Base-by-base conservation (phyloP, 768 basidiomycete genomes). In the Trametes meyenii region DNA sequence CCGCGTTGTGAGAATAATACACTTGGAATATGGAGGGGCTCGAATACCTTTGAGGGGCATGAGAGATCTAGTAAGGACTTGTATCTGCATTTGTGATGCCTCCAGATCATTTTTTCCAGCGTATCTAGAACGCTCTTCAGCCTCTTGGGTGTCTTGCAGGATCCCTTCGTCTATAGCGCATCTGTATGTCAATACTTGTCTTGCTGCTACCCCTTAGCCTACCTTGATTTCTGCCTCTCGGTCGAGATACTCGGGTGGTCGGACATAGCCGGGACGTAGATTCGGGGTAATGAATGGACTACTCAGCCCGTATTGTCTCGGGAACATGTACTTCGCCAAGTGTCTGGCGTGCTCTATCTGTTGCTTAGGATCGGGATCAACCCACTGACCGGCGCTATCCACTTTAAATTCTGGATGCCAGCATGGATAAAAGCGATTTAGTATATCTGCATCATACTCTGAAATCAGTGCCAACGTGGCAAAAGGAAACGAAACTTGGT, bases 251-350 rank as follows among this genome's bases (percentile, higher is more conserved):
- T 88, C 80, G 3, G 79, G 78, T 62, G 64, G 23, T 14, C 52
- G 33, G 3, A 26, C 21, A 16, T 36, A 7, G n/a, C 29, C 35
- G 24, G 42, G 45, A 58, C 68, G 49, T 61, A 62, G 46, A 68
- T 57, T 1, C 11, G 48, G 29, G 6, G 33, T 29, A 4, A 61
- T 51, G 62, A 94, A 95, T 2, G 87, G 80, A 65, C 77, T 89
- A 5, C 78, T 69, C 1, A 97, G 70, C 0, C 83, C 82, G 67
- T 87, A 93, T 66, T 94, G 90, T 42, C 87, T 80, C 10, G 94
- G 87, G 68, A 98, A 96, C 1, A 98, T 77, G 67, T 94, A 89
- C 75, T 94, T 95, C 36, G 89, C 80, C 1, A 94, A 74, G 63
- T 86, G 86, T 42, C 89, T 81, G 0, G 83, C 81, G 40, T 83